Evolutionary conservation across 83 land plant species (phyloP).

Genomic region (Diphasiastrum complanatum): DNA sequence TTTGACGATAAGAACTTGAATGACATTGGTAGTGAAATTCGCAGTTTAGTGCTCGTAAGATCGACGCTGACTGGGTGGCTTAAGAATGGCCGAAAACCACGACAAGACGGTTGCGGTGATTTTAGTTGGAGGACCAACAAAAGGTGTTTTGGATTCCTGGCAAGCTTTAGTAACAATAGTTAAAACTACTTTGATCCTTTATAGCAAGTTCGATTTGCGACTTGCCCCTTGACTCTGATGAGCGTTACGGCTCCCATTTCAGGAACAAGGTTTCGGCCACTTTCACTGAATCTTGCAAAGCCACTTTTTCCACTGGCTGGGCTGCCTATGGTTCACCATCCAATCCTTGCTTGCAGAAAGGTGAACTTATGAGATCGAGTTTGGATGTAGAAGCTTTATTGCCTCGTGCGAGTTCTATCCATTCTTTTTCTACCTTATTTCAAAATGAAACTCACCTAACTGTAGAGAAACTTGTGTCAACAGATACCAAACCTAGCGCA

Average conservation of each 20-base stretch:
- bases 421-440: background rate
- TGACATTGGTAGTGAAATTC: too few relatives aligned
- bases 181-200: background rate
- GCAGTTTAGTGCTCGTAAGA: too few relatives aligned
- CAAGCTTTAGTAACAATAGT: too few relatives aligned
- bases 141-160: slow-evolving; percentile 20
- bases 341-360: slow-evolving; percentile 32
- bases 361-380: background rate
- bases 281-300: slow-evolving; percentile 33
- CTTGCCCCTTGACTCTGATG: background rate
- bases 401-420: background rate
- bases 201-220: background rate
- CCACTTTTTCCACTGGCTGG: slow-evolving; percentile 36
- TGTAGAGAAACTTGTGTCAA: too few relatives aligned
- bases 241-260: background rate
- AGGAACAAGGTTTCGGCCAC: slow-evolving; percentile 37
- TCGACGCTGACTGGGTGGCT: too few relatives aligned
- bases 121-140: slow-evolving; percentile 32
- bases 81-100: too few relatives aligned
- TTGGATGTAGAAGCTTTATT: background rate
- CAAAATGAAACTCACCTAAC: too few relatives aligned
- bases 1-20: too few relatives aligned
- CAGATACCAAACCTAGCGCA: slow-evolving; percentile 9
- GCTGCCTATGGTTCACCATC: slow-evolving; percentile 38
- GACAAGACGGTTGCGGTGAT: slow-evolving; percentile 33